phyloP scores from a whole-genome alignment of 139 green algal species.

The Tetradesmus obliquus region DNA sequence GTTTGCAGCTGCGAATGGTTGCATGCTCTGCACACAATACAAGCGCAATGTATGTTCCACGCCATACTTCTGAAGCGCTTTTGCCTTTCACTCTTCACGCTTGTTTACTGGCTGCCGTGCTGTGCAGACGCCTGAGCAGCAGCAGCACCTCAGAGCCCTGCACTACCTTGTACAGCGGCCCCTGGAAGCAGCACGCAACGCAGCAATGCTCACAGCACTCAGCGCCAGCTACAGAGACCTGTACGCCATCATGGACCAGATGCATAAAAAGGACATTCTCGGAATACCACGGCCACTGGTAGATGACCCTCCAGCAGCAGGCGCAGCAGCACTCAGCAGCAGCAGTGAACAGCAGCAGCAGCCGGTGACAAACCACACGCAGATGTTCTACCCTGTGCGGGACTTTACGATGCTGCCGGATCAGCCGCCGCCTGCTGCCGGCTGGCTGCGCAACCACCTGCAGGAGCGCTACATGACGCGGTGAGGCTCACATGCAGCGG shows the following conservation, averaged over 20 bases:
- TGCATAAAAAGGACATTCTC: constrained; percentile 48
- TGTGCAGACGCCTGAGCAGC: constrained; percentile 38
- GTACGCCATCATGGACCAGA: constrained; percentile 35
- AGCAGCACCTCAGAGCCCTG: constrained; percentile 27
- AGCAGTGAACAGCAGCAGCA: background rate
- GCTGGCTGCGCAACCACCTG: constrained; percentile 27
- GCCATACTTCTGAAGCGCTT: background rate
- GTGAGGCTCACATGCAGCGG: background rate
- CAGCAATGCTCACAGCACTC: constrained; percentile 41
- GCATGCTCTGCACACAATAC: background rate
- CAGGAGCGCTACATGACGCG: constrained; percentile 14
- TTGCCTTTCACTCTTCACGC: background rate
- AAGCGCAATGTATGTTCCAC: background rate
- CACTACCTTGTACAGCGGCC: constrained; percentile 29
- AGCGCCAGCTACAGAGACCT: constrained; percentile 40
- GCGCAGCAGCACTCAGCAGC: background rate
- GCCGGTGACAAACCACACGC: constrained; percentile 33
- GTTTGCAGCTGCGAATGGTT: background rate
- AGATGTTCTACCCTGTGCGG: constrained; percentile 47
- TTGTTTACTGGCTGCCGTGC: background rate
- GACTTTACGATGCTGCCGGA: constrained; percentile 43
- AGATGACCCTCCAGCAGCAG: constrained; percentile 29
- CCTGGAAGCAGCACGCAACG: constrained; percentile 26
- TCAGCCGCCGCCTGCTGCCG: background rate
- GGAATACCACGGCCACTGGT: constrained; percentile 31